phyloP scores from a whole-genome alignment of 768 basidiomycete genomes.

The Mycena maculata region DNA sequence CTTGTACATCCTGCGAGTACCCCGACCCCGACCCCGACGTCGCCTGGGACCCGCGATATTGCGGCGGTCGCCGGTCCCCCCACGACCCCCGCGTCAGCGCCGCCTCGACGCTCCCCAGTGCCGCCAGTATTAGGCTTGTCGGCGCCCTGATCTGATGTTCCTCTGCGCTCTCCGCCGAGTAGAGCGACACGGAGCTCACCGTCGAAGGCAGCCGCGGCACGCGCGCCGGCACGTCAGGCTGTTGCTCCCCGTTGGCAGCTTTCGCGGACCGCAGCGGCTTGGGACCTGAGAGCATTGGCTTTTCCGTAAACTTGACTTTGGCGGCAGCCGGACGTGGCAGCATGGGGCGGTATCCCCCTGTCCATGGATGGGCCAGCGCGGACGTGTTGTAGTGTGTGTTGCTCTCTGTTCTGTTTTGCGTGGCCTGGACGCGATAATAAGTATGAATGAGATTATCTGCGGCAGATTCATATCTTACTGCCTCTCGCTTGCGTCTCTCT shows the following conservation, averaged over 20 bases:
- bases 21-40: slow-evolving; percentile 35
- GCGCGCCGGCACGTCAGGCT: not conserved
- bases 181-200: slow-evolving; percentile 48
- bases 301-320: slow-evolving; percentile 55
- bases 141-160: slow-evolving; percentile 44
- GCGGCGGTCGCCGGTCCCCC: slow-evolving; percentile 17
- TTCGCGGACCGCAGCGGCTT: slow-evolving; percentile 24
- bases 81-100: slow-evolving; percentile 26
- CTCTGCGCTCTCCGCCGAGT: slow-evolving; percentile 54
- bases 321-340: slow-evolving; percentile 44
- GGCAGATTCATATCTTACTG: slow-evolving; percentile 28
- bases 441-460: not conserved
- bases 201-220: slow-evolving; percentile 41
- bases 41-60: slow-evolving; percentile 24
- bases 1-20: slow-evolving; percentile 24
- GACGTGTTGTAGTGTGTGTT: slow-evolving; percentile 58
- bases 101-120: slow-evolving; percentile 31
- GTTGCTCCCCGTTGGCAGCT: not conserved
- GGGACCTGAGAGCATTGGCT: slow-evolving; percentile 23
- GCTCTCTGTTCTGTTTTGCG: slow-evolving; percentile 44
- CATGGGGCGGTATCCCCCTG: slow-evolving; percentile 42
- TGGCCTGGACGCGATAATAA: slow-evolving; percentile 39
- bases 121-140: slow-evolving; percentile 37
- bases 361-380: slow-evolving; percentile 38
- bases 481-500: slow-evolving; percentile 39